phyloP scores from a whole-genome alignment of 805 yeast genomes.

The Saturnispora saitoi region DNA sequence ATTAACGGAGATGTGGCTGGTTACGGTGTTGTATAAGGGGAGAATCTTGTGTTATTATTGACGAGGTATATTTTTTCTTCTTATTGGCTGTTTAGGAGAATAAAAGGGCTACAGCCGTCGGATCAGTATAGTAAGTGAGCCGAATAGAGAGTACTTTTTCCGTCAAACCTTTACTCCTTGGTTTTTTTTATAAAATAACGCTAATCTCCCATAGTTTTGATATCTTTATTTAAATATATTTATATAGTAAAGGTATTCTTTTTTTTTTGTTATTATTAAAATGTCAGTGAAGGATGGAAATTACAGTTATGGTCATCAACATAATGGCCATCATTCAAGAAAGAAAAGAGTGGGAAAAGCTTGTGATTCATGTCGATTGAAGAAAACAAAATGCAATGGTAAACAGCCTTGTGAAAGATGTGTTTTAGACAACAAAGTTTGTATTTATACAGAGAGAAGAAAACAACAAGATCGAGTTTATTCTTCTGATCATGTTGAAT shows the following conservation, averaged over 20 bases:
- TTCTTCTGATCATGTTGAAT: conserved; percentile 54
- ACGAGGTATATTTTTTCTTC: too few species aligned
- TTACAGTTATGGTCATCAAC: not conserved
- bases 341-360: conserved; percentile 58
- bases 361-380: conserved; percentile 54
- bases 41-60: too few species aligned
- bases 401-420: conserved; percentile 53
- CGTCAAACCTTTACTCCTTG: not conserved
- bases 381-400: conserved; percentile 59
- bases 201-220: not conserved
- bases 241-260: not conserved
- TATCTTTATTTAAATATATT: too few species aligned
- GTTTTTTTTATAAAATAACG: not conserved
- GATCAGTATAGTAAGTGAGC: not conserved
- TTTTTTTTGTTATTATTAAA: not conserved
- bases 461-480: conserved; percentile 46
- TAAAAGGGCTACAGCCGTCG: not conserved
- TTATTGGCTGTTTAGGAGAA: too few species aligned
- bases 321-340: not conserved
- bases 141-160: not conserved
- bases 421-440: conserved; percentile 45
- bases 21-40: too few species aligned
- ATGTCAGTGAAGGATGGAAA: not conserved
- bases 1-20: too few species aligned
- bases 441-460: conserved; percentile 50